These are phyloP conservation scores for Blastocrithidia nonstop DNA, from an alignment of 208 protist genomes.

Conservation along the genomic window DNA sequence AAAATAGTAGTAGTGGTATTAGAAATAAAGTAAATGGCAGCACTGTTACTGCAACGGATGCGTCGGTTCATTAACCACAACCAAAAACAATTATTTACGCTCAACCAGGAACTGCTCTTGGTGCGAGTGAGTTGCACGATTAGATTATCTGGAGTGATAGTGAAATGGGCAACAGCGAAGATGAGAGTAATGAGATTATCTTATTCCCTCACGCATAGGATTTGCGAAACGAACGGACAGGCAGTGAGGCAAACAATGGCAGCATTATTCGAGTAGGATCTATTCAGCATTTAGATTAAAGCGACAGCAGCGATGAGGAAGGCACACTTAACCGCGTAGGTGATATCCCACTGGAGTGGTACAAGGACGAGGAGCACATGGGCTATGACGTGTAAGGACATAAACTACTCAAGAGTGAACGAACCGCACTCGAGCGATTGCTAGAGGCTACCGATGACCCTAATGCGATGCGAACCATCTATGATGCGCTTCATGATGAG, in stretches of 20 bases:
- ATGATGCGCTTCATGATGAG: conserved; percentile 82
- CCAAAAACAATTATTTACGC: no score
- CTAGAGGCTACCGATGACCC: conserved; percentile 87
- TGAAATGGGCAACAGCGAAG: conserved; percentile 10
- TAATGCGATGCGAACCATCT: conserved; percentile 83
- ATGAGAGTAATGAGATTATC: conserved; percentile 26
- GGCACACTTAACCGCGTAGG: conserved; percentile 83
- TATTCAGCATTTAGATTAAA: conserved; percentile 63
- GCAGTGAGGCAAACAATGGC: conserved; percentile 5
- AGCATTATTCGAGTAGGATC: conserved; percentile 52
- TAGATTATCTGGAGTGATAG: conserved; percentile 63
- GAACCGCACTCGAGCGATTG: conserved; percentile 76
- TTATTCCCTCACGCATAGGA: conserved; percentile 76
- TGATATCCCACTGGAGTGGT: conserved; percentile 90
- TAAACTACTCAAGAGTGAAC: conserved; percentile 78
- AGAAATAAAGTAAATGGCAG: background rate
- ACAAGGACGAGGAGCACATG: conserved; percentile 86
- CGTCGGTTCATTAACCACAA: background rate
- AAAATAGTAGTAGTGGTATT: background rate
- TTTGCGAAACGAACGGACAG: conserved; percentile 9
- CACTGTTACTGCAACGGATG: background rate
- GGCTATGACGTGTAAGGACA: conserved; percentile 88
- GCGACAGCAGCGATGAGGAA: conserved; percentile 84
- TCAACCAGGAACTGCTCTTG: no score
- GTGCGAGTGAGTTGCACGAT: conserved; percentile 15